phyloP scores from a whole-genome alignment of 2,329 filamentous ascomycete genomes.

The Scedosporium dehoogii region DNA sequence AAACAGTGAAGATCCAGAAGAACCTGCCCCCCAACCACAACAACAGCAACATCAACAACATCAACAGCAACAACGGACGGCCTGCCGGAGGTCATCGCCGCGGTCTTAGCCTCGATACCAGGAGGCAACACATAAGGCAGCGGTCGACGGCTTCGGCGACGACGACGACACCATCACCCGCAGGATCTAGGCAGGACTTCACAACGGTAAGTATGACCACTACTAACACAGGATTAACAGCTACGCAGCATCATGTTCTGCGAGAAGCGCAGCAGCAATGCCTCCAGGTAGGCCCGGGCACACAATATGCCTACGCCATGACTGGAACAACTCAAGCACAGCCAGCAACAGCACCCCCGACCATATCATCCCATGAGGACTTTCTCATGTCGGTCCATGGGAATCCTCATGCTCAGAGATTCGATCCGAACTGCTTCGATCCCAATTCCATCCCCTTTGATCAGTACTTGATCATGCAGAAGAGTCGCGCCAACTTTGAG shows the following conservation, averaged over 20 bases:
- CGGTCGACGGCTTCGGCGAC: conserved; percentile 19
- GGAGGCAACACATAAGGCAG: conserved; percentile 43
- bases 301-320: conserved; percentile 15
- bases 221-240: conserved; percentile 47
- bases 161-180: conserved; percentile 19
- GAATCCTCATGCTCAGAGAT: conserved; percentile 44
- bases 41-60: conserved; percentile 22
- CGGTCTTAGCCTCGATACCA: conserved; percentile 74
- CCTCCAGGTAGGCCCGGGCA: conserved; percentile 66
- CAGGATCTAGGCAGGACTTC: neutral
- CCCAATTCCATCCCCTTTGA: conserved; percentile 17
- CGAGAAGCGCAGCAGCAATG: conserved; percentile 86
- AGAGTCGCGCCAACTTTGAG: conserved; percentile 32
- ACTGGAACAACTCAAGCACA: conserved; percentile 13
- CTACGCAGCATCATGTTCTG: conserved; percentile 64
- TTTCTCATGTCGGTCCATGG: conserved; percentile 47
- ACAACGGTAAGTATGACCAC: conserved; percentile 40
- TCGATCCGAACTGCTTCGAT: conserved; percentile 37
- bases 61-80: conserved; percentile 25
- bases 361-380: conserved; percentile 32
- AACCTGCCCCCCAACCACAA: conserved; percentile 40
- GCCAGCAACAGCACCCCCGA: conserved; percentile 17
- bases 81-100: conserved; percentile 52
- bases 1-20: conserved; percentile 57
- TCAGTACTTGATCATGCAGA: conserved; percentile 31